These are phyloP conservation scores for Kwoniella shivajii DNA, from an alignment of 1,284 basidiomycete species.

Conservation along the genomic window DNA sequence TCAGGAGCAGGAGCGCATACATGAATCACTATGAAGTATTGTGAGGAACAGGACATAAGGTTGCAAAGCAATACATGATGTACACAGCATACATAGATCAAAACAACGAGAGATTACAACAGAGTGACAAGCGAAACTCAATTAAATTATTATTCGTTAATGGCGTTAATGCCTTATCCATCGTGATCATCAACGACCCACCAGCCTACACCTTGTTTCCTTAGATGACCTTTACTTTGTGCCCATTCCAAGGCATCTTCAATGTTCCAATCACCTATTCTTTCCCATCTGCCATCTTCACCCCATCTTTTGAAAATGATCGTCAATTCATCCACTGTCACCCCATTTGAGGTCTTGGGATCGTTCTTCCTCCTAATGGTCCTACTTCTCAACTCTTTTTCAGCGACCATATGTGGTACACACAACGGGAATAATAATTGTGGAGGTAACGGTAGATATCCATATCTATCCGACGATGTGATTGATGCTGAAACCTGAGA, in stretches of 20 bases:
- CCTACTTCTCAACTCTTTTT: slow-evolving; percentile 14
- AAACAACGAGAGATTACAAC: too few species aligned
- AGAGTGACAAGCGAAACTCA: background rate
- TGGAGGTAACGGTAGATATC: slow-evolving; percentile 41
- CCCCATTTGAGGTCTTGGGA: slow-evolving; percentile 26
- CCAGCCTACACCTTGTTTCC: slow-evolving; percentile 26
- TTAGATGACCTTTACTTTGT: slow-evolving; percentile 22
- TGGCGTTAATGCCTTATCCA: background rate
- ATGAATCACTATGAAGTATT: too few species aligned
- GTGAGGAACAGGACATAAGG: too few species aligned
- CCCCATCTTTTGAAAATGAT: slow-evolving; percentile 34
- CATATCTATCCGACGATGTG: slow-evolving; percentile 6
- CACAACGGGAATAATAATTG: slow-evolving; percentile 38
- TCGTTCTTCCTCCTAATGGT: slow-evolving; percentile 23
- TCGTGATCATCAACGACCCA: slow-evolving; percentile 13
- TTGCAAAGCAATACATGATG: too few species aligned
- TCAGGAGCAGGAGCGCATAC: too few species aligned
- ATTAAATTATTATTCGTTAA: background rate
- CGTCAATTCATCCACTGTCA: slow-evolving; percentile 26
- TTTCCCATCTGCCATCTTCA: slow-evolving; percentile 46
- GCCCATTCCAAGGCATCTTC: slow-evolving; percentile 40
- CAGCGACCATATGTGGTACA: slow-evolving; percentile 23
- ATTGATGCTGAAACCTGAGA: background rate
- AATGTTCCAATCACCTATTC: slow-evolving; percentile 37
- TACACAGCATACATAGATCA: too few species aligned